A percentile compares a stretch with the other conserved stretches of the same genome.
Evolutionary conservation across 2,329 filamentous ascomycete genomes (phyloP).

Genomic region (Hypocrella siamensis): DNA sequence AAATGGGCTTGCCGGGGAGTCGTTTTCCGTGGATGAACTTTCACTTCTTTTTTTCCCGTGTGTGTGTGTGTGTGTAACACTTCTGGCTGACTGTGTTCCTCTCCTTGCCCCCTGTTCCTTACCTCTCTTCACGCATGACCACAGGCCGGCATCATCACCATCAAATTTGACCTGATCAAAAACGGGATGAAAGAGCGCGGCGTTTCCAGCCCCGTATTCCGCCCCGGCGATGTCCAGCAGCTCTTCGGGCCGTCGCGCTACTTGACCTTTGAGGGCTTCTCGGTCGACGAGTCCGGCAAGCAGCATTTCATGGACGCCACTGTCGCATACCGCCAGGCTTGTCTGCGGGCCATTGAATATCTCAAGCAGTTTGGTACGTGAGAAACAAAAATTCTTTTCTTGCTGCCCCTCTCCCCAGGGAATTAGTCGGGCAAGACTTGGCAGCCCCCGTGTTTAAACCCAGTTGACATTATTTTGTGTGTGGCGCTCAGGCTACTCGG

Average conservation of each 20-base stretch:
- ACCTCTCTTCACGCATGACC: too few relatives aligned
- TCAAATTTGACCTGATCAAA: slow-evolving; percentile 83
- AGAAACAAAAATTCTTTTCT: not conserved
- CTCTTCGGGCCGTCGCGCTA: slow-evolving; percentile 64
- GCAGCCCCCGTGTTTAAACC: not conserved
- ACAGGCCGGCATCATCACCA: slow-evolving; percentile 63
- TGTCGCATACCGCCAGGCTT: slow-evolving; percentile 73
- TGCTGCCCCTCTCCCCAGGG: not conserved
- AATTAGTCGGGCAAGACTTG: not conserved
- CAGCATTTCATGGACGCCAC: slow-evolving; percentile 82
- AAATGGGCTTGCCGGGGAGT: too few relatives aligned
- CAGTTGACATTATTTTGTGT: not conserved
- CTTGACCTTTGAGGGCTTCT: slow-evolving; percentile 52
- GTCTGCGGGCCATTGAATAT: slow-evolving; percentile 33
- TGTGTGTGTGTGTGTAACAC: not conserved
- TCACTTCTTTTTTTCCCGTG: not conserved
- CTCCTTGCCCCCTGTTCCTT: too few relatives aligned
- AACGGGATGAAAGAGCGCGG: slow-evolving; percentile 57
- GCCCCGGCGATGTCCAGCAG: slow-evolving; percentile 75
- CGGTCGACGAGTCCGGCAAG: slow-evolving; percentile 73
- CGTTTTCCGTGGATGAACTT: not conserved
- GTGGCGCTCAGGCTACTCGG: slow-evolving; percentile 35
- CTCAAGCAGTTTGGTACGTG: slow-evolving; percentile 16
- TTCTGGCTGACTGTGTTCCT: too few relatives aligned
- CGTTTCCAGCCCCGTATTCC: slow-evolving; percentile 72